phyloP scores from a whole-genome alignment of 805 yeast genomes.

The Yarrowia yakushimensis region DNA sequence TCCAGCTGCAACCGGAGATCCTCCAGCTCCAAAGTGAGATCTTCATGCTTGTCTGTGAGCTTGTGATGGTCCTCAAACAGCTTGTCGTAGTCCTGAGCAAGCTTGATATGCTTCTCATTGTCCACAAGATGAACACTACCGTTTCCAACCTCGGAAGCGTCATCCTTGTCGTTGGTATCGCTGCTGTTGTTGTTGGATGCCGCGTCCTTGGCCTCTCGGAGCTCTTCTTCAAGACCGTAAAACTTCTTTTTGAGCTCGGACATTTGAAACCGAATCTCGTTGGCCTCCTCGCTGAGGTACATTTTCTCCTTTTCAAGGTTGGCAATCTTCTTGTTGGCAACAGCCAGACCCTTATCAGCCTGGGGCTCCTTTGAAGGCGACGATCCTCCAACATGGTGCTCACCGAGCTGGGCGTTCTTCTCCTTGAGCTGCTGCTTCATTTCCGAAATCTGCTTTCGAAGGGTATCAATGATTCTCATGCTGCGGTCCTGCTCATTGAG shows the following conservation, averaged over 20 bases:
- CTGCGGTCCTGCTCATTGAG: constrained; percentile 30
- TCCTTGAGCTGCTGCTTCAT: constrained; percentile 30
- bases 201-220: constrained; percentile 22
- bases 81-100: constrained; percentile 9
- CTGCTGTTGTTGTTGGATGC: not conserved
- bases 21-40: constrained; percentile 11
- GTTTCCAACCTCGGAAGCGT: constrained; percentile 23
- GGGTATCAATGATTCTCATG: constrained; percentile 27
- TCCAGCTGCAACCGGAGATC: constrained; percentile 11
- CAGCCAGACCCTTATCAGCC: not conserved
- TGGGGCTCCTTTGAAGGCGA: not conserved
- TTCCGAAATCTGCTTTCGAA: constrained; percentile 31
- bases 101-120: constrained; percentile 29
- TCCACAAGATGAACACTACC: constrained; percentile 37
- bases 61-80: constrained; percentile 20
- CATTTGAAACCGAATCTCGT: constrained; percentile 28
- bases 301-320: constrained; percentile 35
- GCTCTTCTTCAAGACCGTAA: constrained; percentile 12
- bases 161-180: not conserved
- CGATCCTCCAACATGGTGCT: constrained; percentile 6
- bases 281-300: constrained; percentile 32
- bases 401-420: constrained; percentile 13
- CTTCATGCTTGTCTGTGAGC: constrained; percentile 14
- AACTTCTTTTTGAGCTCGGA: constrained; percentile 24
- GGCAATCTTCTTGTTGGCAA: constrained; percentile 18